Evolutionary conservation across 257 asterid genomes (phyloP).

Genomic region (Buddleja alternifolia): DNA sequence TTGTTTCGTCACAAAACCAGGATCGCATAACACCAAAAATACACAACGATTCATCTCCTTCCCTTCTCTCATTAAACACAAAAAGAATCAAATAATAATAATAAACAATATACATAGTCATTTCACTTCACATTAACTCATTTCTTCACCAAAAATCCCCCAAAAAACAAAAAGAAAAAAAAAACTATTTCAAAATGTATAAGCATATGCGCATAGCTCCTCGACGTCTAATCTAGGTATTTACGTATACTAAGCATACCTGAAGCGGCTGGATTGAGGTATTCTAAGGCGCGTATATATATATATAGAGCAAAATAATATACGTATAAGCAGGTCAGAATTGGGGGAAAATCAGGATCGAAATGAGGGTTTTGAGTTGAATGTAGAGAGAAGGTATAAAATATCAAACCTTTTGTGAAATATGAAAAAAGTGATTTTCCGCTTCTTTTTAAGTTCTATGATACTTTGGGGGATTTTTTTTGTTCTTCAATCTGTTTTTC

Average conservation of each 20-base stretch:
- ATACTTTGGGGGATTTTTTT: neutral
- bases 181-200: neutral
- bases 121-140: conserved; percentile 5
- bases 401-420: neutral
- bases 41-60: neutral
- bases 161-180: neutral
- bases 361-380: conserved; percentile 29
- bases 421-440: neutral
- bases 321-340: neutral
- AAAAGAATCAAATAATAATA: too few relatives aligned
- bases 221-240: conserved; percentile 22
- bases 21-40: neutral
- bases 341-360: neutral
- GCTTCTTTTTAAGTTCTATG: too few relatives aligned
- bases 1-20: neutral
- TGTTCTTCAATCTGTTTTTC: neutral
- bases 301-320: neutral
- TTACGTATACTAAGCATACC: conserved; percentile 25
- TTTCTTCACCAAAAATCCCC: conserved; percentile 10
- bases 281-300: conserved; percentile 14
- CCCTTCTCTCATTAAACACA: neutral
- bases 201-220: neutral
- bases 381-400: neutral
- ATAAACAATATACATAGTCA: too few relatives aligned
- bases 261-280: conserved; percentile 28